Percentiles rank a stretch among this genome's conserved stretches.
phyloP scores from a whole-genome alignment of 2,329 filamentous ascomycete genomes.

The Chaetomium strumarium region DNA sequence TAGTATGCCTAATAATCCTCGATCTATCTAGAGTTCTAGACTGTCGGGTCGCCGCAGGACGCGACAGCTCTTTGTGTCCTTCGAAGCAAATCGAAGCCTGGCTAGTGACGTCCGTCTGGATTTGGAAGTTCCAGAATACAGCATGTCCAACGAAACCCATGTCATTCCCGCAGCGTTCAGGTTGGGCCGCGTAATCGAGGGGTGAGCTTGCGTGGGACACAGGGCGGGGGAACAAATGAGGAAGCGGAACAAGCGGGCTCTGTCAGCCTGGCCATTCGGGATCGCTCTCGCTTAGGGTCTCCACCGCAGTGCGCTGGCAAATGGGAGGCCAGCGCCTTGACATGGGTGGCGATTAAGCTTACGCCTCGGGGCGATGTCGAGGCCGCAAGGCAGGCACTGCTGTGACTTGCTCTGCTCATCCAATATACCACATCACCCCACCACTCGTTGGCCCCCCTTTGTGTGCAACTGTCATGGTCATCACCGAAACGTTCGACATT shows the following conservation, averaged over 20 bases:
- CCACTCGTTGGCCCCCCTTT: not conserved
- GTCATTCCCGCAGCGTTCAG: constrained; percentile 13
- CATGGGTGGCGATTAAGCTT: constrained; percentile 14
- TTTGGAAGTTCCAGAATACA: not conserved
- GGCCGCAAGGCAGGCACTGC: not conserved
- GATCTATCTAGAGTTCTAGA: too few species aligned
- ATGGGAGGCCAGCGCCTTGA: constrained; percentile 6
- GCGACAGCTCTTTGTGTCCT: constrained; percentile 18
- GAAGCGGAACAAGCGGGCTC: constrained; percentile 11
- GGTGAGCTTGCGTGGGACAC: constrained; percentile 17
- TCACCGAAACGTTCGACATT: not conserved
- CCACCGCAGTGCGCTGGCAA: constrained; percentile 4
- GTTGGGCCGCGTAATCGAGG: constrained; percentile 24
- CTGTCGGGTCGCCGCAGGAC: constrained; percentile 6
- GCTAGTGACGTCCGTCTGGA: not conserved
- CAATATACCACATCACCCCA: constrained; percentile 10
- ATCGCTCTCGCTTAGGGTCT: constrained; percentile 13
- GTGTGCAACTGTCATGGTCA: not conserved
- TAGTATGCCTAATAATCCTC: too few species aligned
- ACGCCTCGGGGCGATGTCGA: constrained; percentile 3
- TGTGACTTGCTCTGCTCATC: constrained; percentile 6
- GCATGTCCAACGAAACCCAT: not conserved
- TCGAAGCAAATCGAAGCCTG: constrained; percentile 7
- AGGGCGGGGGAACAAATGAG: constrained; percentile 12
- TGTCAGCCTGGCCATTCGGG: constrained; percentile 17